These are phyloP conservation scores for Plasmodium sp. DNA, from an alignment of 169 alveolate species.

Conservation along the genomic window DNA sequence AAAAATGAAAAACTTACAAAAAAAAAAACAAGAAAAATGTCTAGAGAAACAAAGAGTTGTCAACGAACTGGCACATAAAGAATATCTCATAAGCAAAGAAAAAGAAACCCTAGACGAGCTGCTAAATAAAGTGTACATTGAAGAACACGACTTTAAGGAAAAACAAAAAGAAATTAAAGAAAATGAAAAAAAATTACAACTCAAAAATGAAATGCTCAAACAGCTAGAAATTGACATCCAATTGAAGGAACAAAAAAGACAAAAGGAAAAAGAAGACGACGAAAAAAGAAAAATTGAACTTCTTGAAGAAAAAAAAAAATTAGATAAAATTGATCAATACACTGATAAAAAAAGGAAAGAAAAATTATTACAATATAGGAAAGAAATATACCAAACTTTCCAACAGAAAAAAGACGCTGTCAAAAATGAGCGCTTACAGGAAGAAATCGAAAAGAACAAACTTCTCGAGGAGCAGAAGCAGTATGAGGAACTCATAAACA, in stretches of 20 bases:
- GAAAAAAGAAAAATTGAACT: slow-evolving; percentile 64
- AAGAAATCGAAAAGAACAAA: slow-evolving; percentile 46
- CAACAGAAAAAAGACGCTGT: slow-evolving; percentile 64
- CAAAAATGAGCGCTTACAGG: slow-evolving; percentile 55
- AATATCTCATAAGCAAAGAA: slow-evolving; percentile 63
- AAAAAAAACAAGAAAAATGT: slow-evolving; percentile 59
- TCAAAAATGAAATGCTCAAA: slow-evolving; percentile 68
- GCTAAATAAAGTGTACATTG: slow-evolving; percentile 49
- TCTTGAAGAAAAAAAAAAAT: slow-evolving; percentile 66
- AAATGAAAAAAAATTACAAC: slow-evolving; percentile 66
- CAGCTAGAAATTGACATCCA: slow-evolving; percentile 49
- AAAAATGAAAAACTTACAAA: slow-evolving; percentile 24
- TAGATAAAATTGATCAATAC: slow-evolving; percentile 67
- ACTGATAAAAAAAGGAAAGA: slow-evolving; percentile 70
- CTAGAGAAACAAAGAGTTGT: slow-evolving; percentile 71
- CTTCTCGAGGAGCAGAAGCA: slow-evolving; percentile 45
- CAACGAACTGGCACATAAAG: slow-evolving; percentile 65
- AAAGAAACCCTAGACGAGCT: slow-evolving; percentile 64
- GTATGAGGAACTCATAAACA: slow-evolving; percentile 45
- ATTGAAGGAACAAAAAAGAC: slow-evolving; percentile 44
- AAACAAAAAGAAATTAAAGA: slow-evolving; percentile 63
- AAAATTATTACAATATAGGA: slow-evolving; percentile 57
- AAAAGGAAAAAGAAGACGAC: slow-evolving; percentile 59
- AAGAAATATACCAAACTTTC: slow-evolving; percentile 59
- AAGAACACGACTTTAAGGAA: slow-evolving; percentile 70